A percentile compares a stretch with the other conserved stretches of the same genome.
phyloP scores from a whole-genome alignment of 1,284 basidiomycete species.

The Wolfiporia cocos region DNA sequence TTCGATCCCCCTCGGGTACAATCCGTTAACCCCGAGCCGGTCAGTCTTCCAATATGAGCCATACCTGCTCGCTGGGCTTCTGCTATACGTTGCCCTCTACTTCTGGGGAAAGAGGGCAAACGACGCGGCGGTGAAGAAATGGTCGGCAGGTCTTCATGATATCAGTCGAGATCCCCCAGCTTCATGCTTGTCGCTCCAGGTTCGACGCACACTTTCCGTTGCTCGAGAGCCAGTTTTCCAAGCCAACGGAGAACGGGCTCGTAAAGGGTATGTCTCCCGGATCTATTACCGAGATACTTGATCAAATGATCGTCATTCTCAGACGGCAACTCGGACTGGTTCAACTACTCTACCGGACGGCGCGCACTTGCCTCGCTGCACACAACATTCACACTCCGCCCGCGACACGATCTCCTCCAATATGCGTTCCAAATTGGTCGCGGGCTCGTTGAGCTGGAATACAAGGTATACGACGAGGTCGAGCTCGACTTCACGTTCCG shows the following conservation, averaged over 20 bases:
- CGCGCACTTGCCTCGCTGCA: conserved; percentile 73
- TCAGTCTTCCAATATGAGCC: conserved; percentile 67
- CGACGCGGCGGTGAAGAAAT: conserved; percentile 45
- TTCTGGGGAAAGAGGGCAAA: conserved; percentile 53
- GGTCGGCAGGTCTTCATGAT: conserved; percentile 31
- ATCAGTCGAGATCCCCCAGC: conserved; percentile 1
- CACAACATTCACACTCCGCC: conserved; percentile 69
- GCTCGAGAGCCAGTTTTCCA: conserved; percentile 64
- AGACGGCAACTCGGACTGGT: conserved; percentile 76
- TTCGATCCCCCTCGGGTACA: too few relatives aligned
- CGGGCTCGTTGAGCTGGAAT: conserved; percentile 70
- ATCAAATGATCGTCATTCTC: conserved; percentile 16
- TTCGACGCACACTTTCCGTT: conserved; percentile 48
- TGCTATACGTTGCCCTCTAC: conserved; percentile 48
- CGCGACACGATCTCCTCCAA: conserved; percentile 79
- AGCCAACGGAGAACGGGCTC: conserved; percentile 39
- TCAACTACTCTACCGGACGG: conserved; percentile 82
- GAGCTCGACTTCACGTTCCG: conserved; percentile 75
- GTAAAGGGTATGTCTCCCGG: conserved; percentile 17
- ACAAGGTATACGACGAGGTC: conserved; percentile 60
- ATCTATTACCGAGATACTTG: not conserved
- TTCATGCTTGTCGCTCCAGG: conserved; percentile 29
- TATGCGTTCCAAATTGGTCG: conserved; percentile 53
- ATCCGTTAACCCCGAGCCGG: too few relatives aligned
- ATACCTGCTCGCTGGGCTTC: conserved; percentile 44